A percentile compares a stretch with the other conserved stretches of the same genome.
phyloP scores from a whole-genome alignment of 2,329 filamentous ascomycete genomes.

The Arthrocladium fulminans region DNA sequence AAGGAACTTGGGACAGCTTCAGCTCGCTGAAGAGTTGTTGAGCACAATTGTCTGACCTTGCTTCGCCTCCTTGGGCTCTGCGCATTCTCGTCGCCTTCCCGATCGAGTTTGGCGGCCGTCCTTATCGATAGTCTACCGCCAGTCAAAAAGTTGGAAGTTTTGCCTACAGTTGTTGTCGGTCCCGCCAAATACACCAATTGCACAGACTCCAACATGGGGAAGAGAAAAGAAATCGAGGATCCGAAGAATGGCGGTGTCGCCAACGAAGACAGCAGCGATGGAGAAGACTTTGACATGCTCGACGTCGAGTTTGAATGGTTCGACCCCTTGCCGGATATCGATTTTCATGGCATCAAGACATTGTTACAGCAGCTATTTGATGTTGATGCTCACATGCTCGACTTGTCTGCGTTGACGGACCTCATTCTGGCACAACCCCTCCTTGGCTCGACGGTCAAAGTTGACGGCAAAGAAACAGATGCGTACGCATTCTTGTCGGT shows the following conservation, averaged over 20 bases:
- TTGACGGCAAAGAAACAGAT: constrained; percentile 88
- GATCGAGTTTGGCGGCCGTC: too few species aligned
- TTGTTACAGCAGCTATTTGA: constrained; percentile 89
- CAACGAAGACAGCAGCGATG: constrained; percentile 28
- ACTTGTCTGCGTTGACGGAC: constrained; percentile 78
- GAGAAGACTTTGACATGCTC: constrained; percentile 79
- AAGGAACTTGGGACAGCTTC: too few species aligned
- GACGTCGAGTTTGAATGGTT: constrained; percentile 99
- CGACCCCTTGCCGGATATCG: constrained; percentile 78
- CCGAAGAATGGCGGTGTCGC: constrained; percentile 13
- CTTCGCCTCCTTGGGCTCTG: too few species aligned
- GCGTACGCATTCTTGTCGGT: constrained; percentile 88
- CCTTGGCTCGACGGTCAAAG: constrained; percentile 90
- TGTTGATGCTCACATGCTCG: constrained; percentile 73
- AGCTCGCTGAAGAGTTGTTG: too few species aligned
- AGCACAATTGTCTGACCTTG: too few species aligned
- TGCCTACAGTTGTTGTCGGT: too few species aligned
- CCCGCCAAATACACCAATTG: too few species aligned
- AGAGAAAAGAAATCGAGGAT: constrained; percentile 20
- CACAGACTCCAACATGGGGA: constrained; percentile 17
- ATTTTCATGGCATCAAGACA: constrained; percentile 90
- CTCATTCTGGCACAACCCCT: constrained; percentile 77
- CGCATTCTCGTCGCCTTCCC: too few species aligned
- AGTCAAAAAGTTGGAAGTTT: too few species aligned
- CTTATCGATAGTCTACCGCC: too few species aligned